Conservation (phyloP, 1,284 basidiomycete species). For the Puccinia coronata region DNA sequence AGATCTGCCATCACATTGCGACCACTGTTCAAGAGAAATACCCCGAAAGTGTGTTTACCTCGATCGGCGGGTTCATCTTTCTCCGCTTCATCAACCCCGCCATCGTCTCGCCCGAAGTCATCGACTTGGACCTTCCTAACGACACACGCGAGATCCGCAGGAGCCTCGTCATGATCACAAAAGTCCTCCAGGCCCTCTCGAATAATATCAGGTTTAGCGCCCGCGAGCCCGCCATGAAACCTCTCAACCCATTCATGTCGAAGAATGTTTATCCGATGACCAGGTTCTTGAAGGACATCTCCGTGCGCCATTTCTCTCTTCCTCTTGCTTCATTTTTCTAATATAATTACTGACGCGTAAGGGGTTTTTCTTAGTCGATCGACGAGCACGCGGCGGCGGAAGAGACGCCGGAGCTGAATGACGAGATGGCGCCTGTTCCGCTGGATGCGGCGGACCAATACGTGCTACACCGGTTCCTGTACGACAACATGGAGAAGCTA, state of each 20-base stretch:
- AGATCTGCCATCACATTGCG: slow-evolving; percentile 80
- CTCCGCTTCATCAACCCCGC: slow-evolving; percentile 73
- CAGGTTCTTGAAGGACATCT: slow-evolving; percentile 76
- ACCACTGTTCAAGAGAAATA: slow-evolving; percentile 68
- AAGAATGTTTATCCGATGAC: slow-evolving; percentile 77
- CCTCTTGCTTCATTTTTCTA: background rate
- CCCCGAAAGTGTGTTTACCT: slow-evolving; percentile 58
- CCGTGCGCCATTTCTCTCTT: slow-evolving; percentile 63
- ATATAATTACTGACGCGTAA: background rate
- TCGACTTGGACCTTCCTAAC: slow-evolving; percentile 76
- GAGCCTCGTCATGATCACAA: slow-evolving; percentile 80
- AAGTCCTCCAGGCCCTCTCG: slow-evolving; percentile 85
- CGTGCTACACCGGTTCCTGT: slow-evolving; percentile 77
- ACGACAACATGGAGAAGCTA: slow-evolving; percentile 78
- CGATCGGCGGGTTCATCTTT: slow-evolving; percentile 84
- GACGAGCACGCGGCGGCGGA: slow-evolving; percentile 17
- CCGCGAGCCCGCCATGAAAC: slow-evolving; percentile 76
- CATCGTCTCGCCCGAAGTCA: slow-evolving; percentile 77
- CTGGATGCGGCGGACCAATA: slow-evolving; percentile 78
- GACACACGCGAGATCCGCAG: slow-evolving; percentile 68
- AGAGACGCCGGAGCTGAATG: slow-evolving; percentile 5
- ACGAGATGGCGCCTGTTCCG: slow-evolving; percentile 53
- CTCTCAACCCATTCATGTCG: slow-evolving; percentile 74
- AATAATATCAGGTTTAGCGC: slow-evolving; percentile 90
- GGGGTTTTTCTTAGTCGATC: slow-evolving; percentile 11